phyloP scores from a whole-genome alignment of 495 filamentous ascomycete species.

The Lichina pygmaea region DNA sequence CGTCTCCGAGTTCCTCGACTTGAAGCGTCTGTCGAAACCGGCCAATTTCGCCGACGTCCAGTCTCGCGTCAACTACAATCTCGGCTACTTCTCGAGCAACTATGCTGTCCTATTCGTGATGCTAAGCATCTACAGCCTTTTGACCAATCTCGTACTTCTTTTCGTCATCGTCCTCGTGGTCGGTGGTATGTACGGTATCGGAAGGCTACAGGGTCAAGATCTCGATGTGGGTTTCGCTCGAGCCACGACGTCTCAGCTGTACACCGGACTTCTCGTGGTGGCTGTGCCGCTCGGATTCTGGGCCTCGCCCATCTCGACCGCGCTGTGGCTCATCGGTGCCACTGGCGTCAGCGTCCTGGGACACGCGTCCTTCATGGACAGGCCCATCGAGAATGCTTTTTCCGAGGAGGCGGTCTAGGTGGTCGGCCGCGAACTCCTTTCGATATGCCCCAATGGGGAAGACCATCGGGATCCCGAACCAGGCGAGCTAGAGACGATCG shows the following conservation, averaged over 20 bases:
- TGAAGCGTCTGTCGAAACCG: constrained; percentile 88
- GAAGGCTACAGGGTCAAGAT: constrained; percentile 64
- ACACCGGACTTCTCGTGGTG: constrained; percentile 61
- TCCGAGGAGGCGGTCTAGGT: constrained; percentile 99
- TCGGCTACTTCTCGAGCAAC: constrained; percentile 93
- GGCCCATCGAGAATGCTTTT: constrained; percentile 99
- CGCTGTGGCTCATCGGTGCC: constrained; percentile 88
- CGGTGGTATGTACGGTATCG: constrained; percentile 69
- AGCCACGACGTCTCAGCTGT: constrained; percentile 80
- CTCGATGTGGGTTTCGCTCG: constrained; percentile 59
- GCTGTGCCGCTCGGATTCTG: constrained; percentile 59
- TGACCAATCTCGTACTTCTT: constrained; percentile 58
- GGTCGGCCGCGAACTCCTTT: constrained; percentile 99
- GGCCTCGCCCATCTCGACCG: constrained; percentile 53
- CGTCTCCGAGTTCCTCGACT: constrained; percentile 75
- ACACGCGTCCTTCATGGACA: constrained; percentile 90
- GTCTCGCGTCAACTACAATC: constrained; percentile 89
- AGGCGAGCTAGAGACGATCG: constrained; percentile 28
- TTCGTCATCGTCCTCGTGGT: constrained; percentile 78
- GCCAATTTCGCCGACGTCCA: constrained; percentile 74
- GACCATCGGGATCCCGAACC: constrained; percentile 66
- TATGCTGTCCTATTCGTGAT: constrained; percentile 83
- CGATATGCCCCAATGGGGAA: constrained; percentile 88
- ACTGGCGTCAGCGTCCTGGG: constrained; percentile 76
- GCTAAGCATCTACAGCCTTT: constrained; percentile 80